These are phyloP conservation scores for Chrysophaeum taylorii DNA, from an alignment of 352 stramenopile genomes.

Conservation along the genomic window DNA sequence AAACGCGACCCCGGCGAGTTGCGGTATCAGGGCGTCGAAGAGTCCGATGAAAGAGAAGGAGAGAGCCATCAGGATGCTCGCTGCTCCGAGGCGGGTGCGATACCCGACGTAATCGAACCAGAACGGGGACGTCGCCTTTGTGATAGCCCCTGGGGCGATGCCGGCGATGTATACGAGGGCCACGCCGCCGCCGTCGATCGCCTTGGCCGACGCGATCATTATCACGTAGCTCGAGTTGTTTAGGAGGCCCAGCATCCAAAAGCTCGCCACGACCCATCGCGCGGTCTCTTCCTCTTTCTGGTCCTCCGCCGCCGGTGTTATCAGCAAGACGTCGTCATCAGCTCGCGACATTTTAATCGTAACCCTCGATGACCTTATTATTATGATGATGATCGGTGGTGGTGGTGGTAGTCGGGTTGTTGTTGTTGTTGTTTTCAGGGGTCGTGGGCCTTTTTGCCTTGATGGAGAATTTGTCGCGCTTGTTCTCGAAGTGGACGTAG, in stretches of 20 bases:
- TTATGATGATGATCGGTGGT: too few species aligned
- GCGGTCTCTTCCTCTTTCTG: too few species aligned
- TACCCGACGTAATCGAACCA: constrained; percentile 86
- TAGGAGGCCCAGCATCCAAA: constrained; percentile 77
- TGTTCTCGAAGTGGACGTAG: constrained; percentile 61
- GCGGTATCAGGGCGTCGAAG: constrained; percentile 44
- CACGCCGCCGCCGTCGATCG: constrained; percentile 73
- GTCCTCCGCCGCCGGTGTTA: too few species aligned
- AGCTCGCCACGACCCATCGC: constrained; percentile 60
- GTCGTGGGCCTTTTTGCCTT: constrained; percentile 50
- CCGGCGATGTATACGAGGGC: constrained; percentile 80
- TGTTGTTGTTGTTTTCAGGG: too few species aligned
- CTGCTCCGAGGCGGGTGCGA: constrained; percentile 53
- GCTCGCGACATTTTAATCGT: too few species aligned
- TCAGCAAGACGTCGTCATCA: too few species aligned
- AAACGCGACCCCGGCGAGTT: constrained; percentile 74
- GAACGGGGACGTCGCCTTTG: constrained; percentile 76
- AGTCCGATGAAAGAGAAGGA: constrained; percentile 61
- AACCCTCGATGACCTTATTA: too few species aligned
- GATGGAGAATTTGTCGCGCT: constrained; percentile 71
- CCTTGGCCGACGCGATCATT: constrained; percentile 82
- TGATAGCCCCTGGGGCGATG: constrained; percentile 67
- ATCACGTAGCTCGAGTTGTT: constrained; percentile 86
- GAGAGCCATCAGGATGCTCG: constrained; percentile 59
- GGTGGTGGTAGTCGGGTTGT: too few species aligned